A percentile compares a stretch with the other conserved stretches of the same genome.
These are phyloP conservation scores for Piper longum DNA, from an alignment of 164 flowering plant species.

Conservation along the genomic window DNA sequence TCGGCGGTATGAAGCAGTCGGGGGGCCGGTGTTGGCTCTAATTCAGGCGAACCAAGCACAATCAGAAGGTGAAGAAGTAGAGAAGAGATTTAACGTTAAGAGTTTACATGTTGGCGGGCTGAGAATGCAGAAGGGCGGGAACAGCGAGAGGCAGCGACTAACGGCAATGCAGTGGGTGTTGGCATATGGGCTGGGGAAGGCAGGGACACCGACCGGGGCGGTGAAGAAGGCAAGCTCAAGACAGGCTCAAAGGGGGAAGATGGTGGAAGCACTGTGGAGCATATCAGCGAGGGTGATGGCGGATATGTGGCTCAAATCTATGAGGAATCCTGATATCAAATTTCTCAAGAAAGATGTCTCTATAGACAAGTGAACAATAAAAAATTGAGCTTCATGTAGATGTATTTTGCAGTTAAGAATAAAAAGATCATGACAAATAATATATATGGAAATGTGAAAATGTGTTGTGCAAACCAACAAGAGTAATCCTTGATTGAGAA, in stretches of 20 bases:
- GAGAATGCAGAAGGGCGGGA: conserved; percentile 34
- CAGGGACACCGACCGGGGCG: conserved; percentile 14
- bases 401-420: neutral
- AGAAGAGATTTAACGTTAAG: conserved; percentile 42
- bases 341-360: conserved; percentile 18
- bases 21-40: conserved; percentile 59
- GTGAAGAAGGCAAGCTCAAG: conserved; percentile 27
- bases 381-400: neutral
- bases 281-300: conserved; percentile 77
- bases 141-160: conserved; percentile 59
- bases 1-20: conserved; percentile 68
- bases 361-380: neutral
- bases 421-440: neutral
- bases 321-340: conserved; percentile 82
- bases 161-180: conserved; percentile 90
- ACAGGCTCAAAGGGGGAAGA: conserved; percentile 33
- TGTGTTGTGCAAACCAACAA: neutral
- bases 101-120: conserved; percentile 71
- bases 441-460: neutral
- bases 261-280: conserved; percentile 69
- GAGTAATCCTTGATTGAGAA: neutral
- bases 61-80: conserved; percentile 18
- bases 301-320: conserved; percentile 88
- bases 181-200: conserved; percentile 62
- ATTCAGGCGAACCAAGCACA: conserved; percentile 35